Evolutionary conservation across 2,329 filamentous ascomycete species (phyloP), one percentile per base, ranked within the genome.

Genomic region (Phaeophleospora eucalypticola): DNA sequence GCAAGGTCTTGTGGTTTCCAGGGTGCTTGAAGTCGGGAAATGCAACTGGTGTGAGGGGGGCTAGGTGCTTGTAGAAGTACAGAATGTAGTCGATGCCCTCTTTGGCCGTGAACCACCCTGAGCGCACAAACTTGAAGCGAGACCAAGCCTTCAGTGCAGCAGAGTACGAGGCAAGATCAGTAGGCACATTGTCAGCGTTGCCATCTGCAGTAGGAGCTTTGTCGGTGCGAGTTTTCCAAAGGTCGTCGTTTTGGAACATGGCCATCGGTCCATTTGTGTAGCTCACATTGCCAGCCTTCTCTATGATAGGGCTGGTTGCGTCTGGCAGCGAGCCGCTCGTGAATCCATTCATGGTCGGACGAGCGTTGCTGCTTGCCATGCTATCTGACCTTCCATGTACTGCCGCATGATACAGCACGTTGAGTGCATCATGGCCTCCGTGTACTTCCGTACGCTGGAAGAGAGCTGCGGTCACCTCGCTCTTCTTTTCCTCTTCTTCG

Each of bases 51-150:
- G 91, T 97, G 63, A 98, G 76, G 1, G 91, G 91, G 1, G 89
- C 91, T 6, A 97, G 78, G 59, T 89, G 89, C 58, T 86, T 82
- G 70, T 96, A 97, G 70, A 96, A 97, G 69, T 97, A 97, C 65
- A 90, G 84, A 53, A 98, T 87, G 63, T 97, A 97, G 36, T 85
- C 83, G 66, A 97, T 90, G 17, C 89, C 91, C 68, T 98, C 93
- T 56, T 87, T 83, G 0, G 91, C 87, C 0, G 89, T 95, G 66
- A 98, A 93, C 91, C 91, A 97, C 8, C 93, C 93, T 7, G 89
- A 89, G 44, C 89, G 83, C n/a, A 97, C 91, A 64, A 97, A 97
- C 36, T 90, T 84, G 65, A 96, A 90, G 53, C 89, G 78, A 2
- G 84, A 82, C 93, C 93, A 98, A n/a, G 89, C 86, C 60, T 82